phyloP scores from a whole-genome alignment of 768 basidiomycete species.

The Cubamyces sp. region DNA sequence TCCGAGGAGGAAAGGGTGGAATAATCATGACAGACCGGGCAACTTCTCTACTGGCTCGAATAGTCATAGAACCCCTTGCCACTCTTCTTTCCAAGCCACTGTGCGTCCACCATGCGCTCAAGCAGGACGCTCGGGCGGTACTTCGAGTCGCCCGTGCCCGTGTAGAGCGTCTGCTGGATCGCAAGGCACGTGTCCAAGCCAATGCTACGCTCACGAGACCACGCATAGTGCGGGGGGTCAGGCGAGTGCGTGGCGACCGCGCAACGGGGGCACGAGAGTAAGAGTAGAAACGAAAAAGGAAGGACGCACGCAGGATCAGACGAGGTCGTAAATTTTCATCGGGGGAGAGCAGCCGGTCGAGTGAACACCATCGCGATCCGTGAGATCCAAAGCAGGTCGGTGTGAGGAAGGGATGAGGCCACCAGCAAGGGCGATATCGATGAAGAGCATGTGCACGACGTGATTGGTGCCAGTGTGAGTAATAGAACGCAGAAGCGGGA shows the following conservation, averaged over 20 bases:
- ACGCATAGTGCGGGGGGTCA: neutral
- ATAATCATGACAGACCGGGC: neutral
- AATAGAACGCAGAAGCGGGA: neutral
- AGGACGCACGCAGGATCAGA: conserved; percentile 16
- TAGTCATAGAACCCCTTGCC: conserved; percentile 97
- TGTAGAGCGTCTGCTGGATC: conserved; percentile 88
- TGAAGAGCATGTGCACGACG: conserved; percentile 6
- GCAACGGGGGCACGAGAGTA: neutral
- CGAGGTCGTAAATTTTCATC: neutral
- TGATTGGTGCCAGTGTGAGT: conserved; percentile 13
- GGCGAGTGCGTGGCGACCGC: neutral
- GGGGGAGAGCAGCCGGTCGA: neutral
- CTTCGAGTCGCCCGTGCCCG: conserved; percentile 91
- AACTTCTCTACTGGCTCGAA: conserved; percentile 20
- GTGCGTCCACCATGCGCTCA: conserved; percentile 95
- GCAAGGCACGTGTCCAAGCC: conserved; percentile 97
- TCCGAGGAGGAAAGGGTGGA: neutral
- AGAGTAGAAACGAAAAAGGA: neutral
- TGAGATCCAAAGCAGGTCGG: neutral
- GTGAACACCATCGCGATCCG: neutral
- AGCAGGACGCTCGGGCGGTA: conserved; percentile 91
- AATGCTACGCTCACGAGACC: conserved; percentile 56
- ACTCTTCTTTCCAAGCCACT: conserved; percentile 91
- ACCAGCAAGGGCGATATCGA: neutral
- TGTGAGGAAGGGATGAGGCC: neutral